Evolutionary conservation across 192 early-diverging fungal genomes (phyloP), one percentile per base, ranked within the genome.

Genomic region (Linnemannia hyalina): DNA sequence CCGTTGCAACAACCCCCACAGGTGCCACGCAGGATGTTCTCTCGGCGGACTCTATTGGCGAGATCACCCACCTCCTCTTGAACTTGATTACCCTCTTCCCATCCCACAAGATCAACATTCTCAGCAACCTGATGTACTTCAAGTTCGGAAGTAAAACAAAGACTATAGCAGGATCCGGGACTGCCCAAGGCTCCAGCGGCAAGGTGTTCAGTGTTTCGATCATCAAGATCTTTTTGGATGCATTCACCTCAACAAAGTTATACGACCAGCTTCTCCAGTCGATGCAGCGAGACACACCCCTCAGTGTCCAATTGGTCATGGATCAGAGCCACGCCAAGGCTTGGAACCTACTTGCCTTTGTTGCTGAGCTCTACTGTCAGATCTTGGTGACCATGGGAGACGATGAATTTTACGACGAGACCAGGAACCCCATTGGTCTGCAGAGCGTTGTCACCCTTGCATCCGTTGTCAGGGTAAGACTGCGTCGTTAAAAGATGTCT

Each of bases 331-430:
- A 88, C 73, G 63, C 85, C 15, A 81, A 81, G 10, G 86, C 93
- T 41, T 96, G 94, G 94, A 81, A 80, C 15, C 73, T 94, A 22
- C 76, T 97, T 29, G 90, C 93, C 22, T 88, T 98, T 13, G 78
- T 97, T 23, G 93, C 93, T 65, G 97, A 98, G 77, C 79, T 95
- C 8, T 92, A 95, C 70, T 93, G 91, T 82, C 90, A 93, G 40
- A 88, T 95, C 82, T 80, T 99, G 16, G 85, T 95, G 71, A 97
- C 95, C 0, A 92, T 96, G 57, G 95, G 95, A 18, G 98, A 99
- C 86, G 95, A 97, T 70, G 97, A 99, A 87, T 92, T 98, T 78
- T 94, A 95, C 78, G 89, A 93, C 38, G 88, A 92, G 52, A 73
- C 79, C 3, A 88, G 83, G 36, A 91, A 92, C 60, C 90, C 91